Evolutionary conservation across 495 filamentous ascomycete genomes (phyloP), one percentile per base, ranked within the genome.

Genomic region (Clavariopsis aquatica): DNA sequence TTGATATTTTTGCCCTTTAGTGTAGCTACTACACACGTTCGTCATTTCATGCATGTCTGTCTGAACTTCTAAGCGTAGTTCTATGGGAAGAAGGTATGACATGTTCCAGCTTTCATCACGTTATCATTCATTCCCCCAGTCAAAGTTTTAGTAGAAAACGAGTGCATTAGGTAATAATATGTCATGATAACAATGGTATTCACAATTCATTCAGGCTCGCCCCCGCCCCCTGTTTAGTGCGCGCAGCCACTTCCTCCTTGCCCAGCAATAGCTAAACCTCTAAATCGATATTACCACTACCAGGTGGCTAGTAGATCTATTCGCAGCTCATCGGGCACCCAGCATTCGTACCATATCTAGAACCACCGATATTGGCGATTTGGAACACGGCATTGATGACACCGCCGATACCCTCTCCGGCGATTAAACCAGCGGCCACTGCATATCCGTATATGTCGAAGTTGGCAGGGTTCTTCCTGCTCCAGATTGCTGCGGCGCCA

Each of bases 381-480:
- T 85, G 81, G 36, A 86, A 75, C 15, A 80, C 58, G 0, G 85
- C 85, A 56, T 81, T 81, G 20, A 87, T 69, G n/a, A 87, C 84
- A 49, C 85, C 84, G 28, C 85, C 86, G 22, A 88, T 76, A 36
- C 86, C 86, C 72, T 88, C 86, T 20, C 86, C 86, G 4, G 86
- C 85, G 73, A 89, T 87, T 66, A 87, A 77, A 24, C 86, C 86
- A 15, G 86, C 86, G 23, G 86, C 86, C 47, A 88, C 77, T 8
- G 84, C 84, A 67, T 86, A 88, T n/a, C 83, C 84, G 60, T 85
- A 85, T 31, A 83, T 73, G 41, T 87, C 86, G 65, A 85, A 89
- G 57, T 72, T 77, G 41, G 72, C 73, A 7, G 83, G 74, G 60
- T 75, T 81, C 68, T 76, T 81, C 77, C 83, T 88, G 31, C 74